Evolutionary conservation across 768 basidiomycete species (phyloP).

Genomic region (Wakefieldia striispora): DNA sequence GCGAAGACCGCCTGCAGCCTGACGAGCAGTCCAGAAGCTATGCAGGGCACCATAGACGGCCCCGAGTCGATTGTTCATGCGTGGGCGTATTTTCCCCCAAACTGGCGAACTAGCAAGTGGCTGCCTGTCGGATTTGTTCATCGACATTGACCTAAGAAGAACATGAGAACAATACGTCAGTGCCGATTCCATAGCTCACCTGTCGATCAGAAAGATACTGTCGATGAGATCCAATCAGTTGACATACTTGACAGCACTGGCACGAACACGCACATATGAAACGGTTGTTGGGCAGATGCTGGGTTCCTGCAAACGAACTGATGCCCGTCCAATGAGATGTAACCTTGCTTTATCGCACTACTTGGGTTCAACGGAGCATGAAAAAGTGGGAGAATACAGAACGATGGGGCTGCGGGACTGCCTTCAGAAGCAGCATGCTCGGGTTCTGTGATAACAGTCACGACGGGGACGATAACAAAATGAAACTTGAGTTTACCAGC

Average conservation of each 20-base stretch:
- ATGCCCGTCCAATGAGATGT: constrained; percentile 58
- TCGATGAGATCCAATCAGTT: not conserved
- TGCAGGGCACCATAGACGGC: constrained; percentile 54
- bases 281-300: constrained; percentile 44
- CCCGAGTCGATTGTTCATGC: constrained; percentile 50
- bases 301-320: constrained; percentile 53
- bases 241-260: not conserved
- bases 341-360: constrained; percentile 34
- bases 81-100: constrained; percentile 28
- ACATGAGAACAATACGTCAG: not conserved
- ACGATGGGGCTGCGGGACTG: constrained; percentile 45
- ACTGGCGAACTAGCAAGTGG: constrained; percentile 41
- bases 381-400: constrained; percentile 54
- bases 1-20: constrained; percentile 32
- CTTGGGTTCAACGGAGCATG: constrained; percentile 36
- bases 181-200: not conserved
- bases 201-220: constrained; percentile 24
- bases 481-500: constrained; percentile 32
- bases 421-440: constrained; percentile 45
- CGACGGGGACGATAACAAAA: not conserved
- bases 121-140: constrained; percentile 39
- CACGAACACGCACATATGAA: constrained; percentile 50
- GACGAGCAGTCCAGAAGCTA: constrained; percentile 53
- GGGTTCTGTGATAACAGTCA: constrained; percentile 34
- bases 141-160: constrained; percentile 54